A percentile compares a stretch with the other conserved stretches of the same genome.
Evolutionary conservation across 75 land plant genomes (phyloP).

Genomic region (Pinus albicaulis): DNA sequence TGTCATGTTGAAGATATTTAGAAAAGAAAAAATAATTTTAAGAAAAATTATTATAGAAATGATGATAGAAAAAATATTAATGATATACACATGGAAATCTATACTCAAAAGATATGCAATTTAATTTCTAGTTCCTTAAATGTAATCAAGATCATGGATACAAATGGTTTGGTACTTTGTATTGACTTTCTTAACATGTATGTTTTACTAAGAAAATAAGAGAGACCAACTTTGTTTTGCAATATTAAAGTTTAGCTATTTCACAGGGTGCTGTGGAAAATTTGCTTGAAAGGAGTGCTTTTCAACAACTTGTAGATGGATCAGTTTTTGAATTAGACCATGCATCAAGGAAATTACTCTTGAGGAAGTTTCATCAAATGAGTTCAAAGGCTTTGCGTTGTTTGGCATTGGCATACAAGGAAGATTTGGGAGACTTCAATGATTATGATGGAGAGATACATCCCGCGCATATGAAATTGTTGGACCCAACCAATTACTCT

Average conservation of each 20-base stretch:
- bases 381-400: slow-evolving; percentile 88
- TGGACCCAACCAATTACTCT: slow-evolving; percentile 70
- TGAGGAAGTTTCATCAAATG: slow-evolving; percentile 53
- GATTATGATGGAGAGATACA: slow-evolving; percentile 63
- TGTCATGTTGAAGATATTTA: too few relatives aligned
- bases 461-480: slow-evolving; percentile 67
- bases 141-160: background rate
- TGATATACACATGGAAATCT: background rate
- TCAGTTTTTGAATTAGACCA: slow-evolving; percentile 59
- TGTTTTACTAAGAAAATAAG: too few relatives aligned
- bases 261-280: slow-evolving; percentile 90
- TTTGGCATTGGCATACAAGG: slow-evolving; percentile 85
- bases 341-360: slow-evolving; percentile 39
- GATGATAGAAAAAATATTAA: background rate
- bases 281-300: slow-evolving; percentile 66
- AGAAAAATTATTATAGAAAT: background rate
- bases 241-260: background rate
- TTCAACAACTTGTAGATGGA: slow-evolving; percentile 69
- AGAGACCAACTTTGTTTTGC: slow-evolving; percentile 33
- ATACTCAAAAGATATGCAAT: background rate
- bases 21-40: too few relatives aligned
- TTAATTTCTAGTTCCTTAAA: background rate
- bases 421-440: slow-evolving; percentile 69
- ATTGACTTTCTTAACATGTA: too few relatives aligned
- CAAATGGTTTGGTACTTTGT: background rate